A percentile compares a stretch with the other conserved stretches of the same genome.
These are phyloP conservation scores for Melampsora abietis-canadensis DNA, from an alignment of 1,284 basidiomycete species.

Conservation along the genomic window DNA sequence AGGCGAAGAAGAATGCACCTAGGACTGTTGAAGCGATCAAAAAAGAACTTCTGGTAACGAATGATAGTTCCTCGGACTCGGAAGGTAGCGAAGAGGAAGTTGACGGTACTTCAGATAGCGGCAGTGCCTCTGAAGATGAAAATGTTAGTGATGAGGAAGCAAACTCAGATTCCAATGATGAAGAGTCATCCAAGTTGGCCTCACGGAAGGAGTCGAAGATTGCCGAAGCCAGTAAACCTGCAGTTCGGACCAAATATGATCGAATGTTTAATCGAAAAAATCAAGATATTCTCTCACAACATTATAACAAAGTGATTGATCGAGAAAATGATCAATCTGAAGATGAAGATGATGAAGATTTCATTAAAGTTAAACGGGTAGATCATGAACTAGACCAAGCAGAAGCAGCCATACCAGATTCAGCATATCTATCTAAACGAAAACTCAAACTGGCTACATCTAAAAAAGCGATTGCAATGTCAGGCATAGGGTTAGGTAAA, in stretches of 20 bases:
- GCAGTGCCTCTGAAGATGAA: constrained; percentile 52
- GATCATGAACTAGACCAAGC: constrained; percentile 67
- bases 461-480: constrained; percentile 69
- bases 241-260: constrained; percentile 89
- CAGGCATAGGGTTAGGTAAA: constrained; percentile 60
- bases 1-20: constrained; percentile 49
- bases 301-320: constrained; percentile 84
- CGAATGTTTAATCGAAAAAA: constrained; percentile 97
- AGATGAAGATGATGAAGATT: constrained; percentile 69
- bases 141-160: constrained; percentile 48
- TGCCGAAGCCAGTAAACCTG: constrained; percentile 46
- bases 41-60: neutral
- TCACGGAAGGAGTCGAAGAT: constrained; percentile 40
- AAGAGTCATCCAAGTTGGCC: constrained; percentile 34
- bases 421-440: constrained; percentile 60
- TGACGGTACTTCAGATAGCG: constrained; percentile 47
- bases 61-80: constrained; percentile 50
- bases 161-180: constrained; percentile 42
- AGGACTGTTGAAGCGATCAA: constrained; percentile 46
- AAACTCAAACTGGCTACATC: constrained; percentile 70
- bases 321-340: constrained; percentile 59
- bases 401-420: constrained; percentile 59
- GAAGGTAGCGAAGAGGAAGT: constrained; percentile 49
- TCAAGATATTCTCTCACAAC: constrained; percentile 84
- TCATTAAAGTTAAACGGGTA: constrained; percentile 86